A percentile compares a stretch with the other conserved stretches of the same genome.
Evolutionary conservation across 768 basidiomycete species (phyloP).

Genomic region (Kondoa subrosea): DNA sequence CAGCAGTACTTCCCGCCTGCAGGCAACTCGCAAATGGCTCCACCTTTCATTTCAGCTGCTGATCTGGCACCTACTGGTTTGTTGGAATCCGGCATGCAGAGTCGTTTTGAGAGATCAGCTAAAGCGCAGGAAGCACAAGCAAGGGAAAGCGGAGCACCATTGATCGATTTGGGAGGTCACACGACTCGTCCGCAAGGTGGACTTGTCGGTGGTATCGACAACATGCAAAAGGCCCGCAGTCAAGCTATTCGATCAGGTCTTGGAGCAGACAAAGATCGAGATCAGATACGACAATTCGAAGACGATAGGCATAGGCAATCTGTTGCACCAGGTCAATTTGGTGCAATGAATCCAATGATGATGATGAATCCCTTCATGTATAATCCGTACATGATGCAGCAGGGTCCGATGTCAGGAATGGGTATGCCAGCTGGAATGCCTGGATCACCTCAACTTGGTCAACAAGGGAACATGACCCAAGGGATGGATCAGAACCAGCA

Average conservation of each 20-base stretch:
- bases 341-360: not conserved
- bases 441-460: not conserved
- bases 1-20: not conserved
- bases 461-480: not conserved
- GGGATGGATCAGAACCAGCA: not conserved
- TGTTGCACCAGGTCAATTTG: not conserved
- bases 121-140: constrained; percentile 88
- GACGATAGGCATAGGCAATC: not conserved
- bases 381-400: constrained; percentile 6
- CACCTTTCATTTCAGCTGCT: constrained; percentile 7
- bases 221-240: constrained; percentile 82
- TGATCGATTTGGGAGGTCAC: constrained; percentile 90
- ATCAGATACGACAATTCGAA: constrained; percentile 48
- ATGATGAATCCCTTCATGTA: not conserved
- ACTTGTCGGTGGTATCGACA: constrained; percentile 84
- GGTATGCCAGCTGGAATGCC: not conserved
- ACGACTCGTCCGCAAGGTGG: constrained; percentile 90
- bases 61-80: constrained; percentile 40
- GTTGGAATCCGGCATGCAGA: constrained; percentile 83
- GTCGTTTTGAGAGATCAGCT: constrained; percentile 87
- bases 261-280: constrained; percentile 82
- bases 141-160: constrained; percentile 70
- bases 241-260: constrained; percentile 86
- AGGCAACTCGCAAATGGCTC: constrained; percentile 10
- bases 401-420: not conserved